Base-by-base conservation (phyloP, 2,329 filamentous ascomycete genomes). In the Diaporthe capsici region DNA sequence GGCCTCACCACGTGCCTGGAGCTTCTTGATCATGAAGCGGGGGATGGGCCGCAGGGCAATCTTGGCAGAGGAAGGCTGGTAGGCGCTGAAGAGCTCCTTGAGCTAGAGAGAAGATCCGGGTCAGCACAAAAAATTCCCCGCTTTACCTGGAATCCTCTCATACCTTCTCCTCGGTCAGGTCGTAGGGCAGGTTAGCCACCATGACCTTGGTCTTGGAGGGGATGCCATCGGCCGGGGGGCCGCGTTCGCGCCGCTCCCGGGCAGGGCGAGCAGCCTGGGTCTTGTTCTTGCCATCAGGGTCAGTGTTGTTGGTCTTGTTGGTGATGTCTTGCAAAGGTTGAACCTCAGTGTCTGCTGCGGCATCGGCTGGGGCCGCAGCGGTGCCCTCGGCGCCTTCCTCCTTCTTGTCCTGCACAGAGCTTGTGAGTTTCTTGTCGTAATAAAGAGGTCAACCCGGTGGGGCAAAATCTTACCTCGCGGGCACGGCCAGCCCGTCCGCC, bases 21-120 rank as follows among this genome's bases (percentile, higher is more conserved):
- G 95, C 92, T 99, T 99, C 94, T 98, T 98, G 88, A 99, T 97
- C 97, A 99, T 99, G 90, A 98, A 99, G 82, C 96, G 96, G 81
- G 97, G 97, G 81, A 99, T 99, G 71, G 97, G 97, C 82, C 97
- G 96, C 81, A 99, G 95, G 80, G 97, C 97, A 83, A 99, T 98
- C 92, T 98, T 99, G 86, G 97, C 96, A 79, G 95, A 97, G 81
- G 94, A 93, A 77, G 97, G 97, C 84, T 95, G 91, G 89, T 98
- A 99, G 78, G 92, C 94, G 83, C 92, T 90, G 88, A 99, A 99
- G 83, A 99, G 94, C 86, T 99, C 96, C 89, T 98, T 96, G 84
- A 99, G 95, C 97, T 98, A 78, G 82, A 78, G 49, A 12, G 28
- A n/a, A 44, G 42, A 37, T 42, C 22, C 17, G 9, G 28, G 60